Percentiles rank a stretch among this genome's conserved stretches.
Conservation (phyloP, 2,329 filamentous ascomycete species). For the Epichloe typhina region DNA sequence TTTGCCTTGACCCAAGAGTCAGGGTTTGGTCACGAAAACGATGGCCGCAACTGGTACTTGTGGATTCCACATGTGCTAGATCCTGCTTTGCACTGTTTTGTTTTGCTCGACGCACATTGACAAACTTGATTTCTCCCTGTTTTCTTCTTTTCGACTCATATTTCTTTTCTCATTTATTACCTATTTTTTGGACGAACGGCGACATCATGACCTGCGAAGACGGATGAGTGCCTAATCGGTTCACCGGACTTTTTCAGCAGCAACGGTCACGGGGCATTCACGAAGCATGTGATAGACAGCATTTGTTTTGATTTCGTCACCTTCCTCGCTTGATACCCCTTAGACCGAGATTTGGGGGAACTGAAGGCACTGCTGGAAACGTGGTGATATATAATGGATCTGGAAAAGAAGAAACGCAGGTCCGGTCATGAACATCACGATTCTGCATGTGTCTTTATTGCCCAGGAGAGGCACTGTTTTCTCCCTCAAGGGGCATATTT, state of each 20-base stretch:
- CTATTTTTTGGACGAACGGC: conserved; percentile 21
- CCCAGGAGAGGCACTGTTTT: conserved; percentile 22
- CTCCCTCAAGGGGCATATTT: conserved; percentile 22
- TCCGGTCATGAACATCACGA: conserved; percentile 19
- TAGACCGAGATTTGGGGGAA: conserved; percentile 29
- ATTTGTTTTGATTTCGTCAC: conserved; percentile 31
- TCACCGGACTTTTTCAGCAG: conserved; percentile 20
- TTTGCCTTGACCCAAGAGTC: neutral
- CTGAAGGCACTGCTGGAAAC: conserved; percentile 24
- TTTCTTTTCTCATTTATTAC: neutral
- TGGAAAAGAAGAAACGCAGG: conserved; percentile 9
- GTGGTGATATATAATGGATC: conserved; percentile 21
- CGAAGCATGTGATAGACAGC: conserved; percentile 31
- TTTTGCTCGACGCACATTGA: neutral
- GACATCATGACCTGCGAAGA: conserved; percentile 28
- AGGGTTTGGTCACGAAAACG: neutral
- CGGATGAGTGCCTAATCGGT: conserved; percentile 20
- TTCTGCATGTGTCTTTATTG: conserved; percentile 23
- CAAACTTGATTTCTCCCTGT: neutral
- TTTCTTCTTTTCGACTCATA: conserved; percentile 7
- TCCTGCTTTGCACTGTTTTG: conserved; percentile 4
- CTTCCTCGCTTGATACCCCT: conserved; percentile 31
- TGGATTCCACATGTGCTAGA: neutral
- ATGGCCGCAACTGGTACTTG: conserved; percentile 8
- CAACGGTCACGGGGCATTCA: conserved; percentile 26